These are phyloP conservation scores for Fraxinus angustifolia DNA, from an alignment of 305 asterid genomes.

Conservation along the genomic window DNA sequence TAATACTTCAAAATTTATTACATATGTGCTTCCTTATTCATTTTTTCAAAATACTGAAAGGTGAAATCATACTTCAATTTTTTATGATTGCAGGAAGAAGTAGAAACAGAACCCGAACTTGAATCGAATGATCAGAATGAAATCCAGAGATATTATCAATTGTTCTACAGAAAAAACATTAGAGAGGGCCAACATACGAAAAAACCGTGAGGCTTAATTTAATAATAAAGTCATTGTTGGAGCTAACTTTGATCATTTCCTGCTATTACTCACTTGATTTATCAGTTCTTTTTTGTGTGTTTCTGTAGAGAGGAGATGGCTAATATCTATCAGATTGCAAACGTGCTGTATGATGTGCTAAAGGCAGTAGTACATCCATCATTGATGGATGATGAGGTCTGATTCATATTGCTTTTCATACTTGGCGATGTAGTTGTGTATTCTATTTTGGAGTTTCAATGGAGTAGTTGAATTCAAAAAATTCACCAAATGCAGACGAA, in stretches of 20 bases:
- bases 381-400: slow-evolving; percentile 70
- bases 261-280: not conserved
- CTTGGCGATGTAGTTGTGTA: slow-evolving; percentile 15
- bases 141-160: slow-evolving; percentile 66
- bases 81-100: slow-evolving; percentile 70
- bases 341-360: slow-evolving; percentile 81
- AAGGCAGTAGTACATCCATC: slow-evolving; percentile 57
- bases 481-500: slow-evolving; percentile 50
- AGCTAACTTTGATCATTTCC: not conserved
- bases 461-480: slow-evolving; percentile 11
- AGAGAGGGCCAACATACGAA: slow-evolving; percentile 78
- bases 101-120: slow-evolving; percentile 41
- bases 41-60: not conserved
- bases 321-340: slow-evolving; percentile 83
- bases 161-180: slow-evolving; percentile 68
- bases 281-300: slow-evolving; percentile 7
- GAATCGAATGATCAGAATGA: slow-evolving; percentile 64
- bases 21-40: not conserved
- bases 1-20: not conserved
- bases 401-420: slow-evolving; percentile 25
- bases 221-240: not conserved
- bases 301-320: slow-evolving; percentile 89
- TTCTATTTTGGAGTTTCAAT: slow-evolving; percentile 14
- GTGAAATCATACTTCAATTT: slow-evolving; percentile 19
- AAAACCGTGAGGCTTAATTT: slow-evolving; percentile 67